Evolutionary conservation across 441 rosid genomes (phyloP), one percentile per base, ranked within the genome.

Genomic region (Theobroma grandiflorum): DNA sequence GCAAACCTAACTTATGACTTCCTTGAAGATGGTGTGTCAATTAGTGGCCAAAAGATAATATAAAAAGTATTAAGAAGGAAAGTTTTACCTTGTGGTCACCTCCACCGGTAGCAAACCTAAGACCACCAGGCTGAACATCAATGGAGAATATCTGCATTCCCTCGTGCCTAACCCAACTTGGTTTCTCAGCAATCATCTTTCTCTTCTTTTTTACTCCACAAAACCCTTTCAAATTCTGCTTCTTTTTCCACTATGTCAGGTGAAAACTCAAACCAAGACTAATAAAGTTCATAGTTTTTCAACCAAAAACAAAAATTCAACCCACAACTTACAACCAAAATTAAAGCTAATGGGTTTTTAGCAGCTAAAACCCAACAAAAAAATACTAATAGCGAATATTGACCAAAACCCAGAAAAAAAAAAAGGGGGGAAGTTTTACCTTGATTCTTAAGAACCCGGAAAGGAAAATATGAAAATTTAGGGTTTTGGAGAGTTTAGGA

Each of bases 61-160:
- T 16, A 71, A 52, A 59, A 9, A 40, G 67, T 42, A 72, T 45
- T 22, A 70, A 22, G 62, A 50, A 43, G 59, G 70, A 62, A 63
- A 42, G 11, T 59, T 72, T 10, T 75, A 97, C 99, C 99, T 97
- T 97, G 87, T 95, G 97, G 89, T 97, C 99, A 76, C 99, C 99
- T 80, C 99, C 99, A 74, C 99, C 99, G 57, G 99, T 95, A 67
- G 99, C 99, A 85, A 97, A 95, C 91, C 99, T 85, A 77, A 86
- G 94, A 20, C 93, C 94, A 79, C 96, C 96, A 78, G 99, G 98
- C 78, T 95, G 99, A 82, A 97, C 91, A 82, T 97, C 99, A 85
- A 95, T 90, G 81, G 99, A 94, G 90, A 97, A 95, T 78, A 97
- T 95, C 87, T 93, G 99, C 89, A 92, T 88, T 80, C 99, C 99